A percentile compares a stretch with the other conserved stretches of the same genome.
These are phyloP conservation scores for Zygosaccharomyces sapae DNA, from an alignment of 1,139 yeast genomes.

Conservation along the genomic window DNA sequence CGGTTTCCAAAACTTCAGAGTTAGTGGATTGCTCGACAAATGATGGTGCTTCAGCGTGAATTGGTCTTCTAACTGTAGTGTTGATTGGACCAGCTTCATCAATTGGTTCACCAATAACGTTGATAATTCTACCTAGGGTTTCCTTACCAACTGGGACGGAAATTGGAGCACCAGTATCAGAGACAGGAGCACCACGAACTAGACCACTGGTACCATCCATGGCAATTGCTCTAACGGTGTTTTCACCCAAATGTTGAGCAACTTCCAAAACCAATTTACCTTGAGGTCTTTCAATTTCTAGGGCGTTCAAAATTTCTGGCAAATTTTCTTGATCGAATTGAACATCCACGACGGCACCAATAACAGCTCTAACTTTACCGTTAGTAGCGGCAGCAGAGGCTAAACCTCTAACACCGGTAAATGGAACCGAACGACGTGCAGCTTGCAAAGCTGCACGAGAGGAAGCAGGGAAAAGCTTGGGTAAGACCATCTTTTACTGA, in stretches of 20 bases:
- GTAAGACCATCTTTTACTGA: constrained; percentile 8
- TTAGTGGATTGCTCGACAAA: constrained; percentile 96
- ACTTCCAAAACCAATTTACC: constrained; percentile 88
- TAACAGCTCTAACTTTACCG: constrained; percentile 96
- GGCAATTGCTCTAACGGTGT: constrained; percentile 99
- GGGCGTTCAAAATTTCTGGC: constrained; percentile 96
- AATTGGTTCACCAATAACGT: constrained; percentile 99
- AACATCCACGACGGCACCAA: constrained; percentile 99
- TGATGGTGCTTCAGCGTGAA: constrained; percentile 96
- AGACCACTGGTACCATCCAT: constrained; percentile 99
- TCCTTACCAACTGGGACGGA: constrained; percentile 99
- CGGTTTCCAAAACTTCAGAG: constrained; percentile 98
- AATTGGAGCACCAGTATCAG: constrained; percentile 97
- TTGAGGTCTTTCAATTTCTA: constrained; percentile 72
- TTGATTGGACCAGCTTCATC: constrained; percentile 99
- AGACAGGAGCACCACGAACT: constrained; percentile 91
- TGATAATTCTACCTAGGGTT: constrained; percentile 96
- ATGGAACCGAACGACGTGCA: constrained; percentile 68
- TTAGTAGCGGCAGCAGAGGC: constrained; percentile 74
- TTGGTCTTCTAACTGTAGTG: constrained; percentile 89
- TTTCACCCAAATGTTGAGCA: constrained; percentile 99
- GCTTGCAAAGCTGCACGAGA: constrained; percentile 89
- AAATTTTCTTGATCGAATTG: constrained; percentile 96
- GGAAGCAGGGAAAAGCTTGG: constrained; percentile 52
- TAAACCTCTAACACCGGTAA: constrained; percentile 72